Evolutionary conservation across 2,329 filamentous ascomycete species (phyloP).

Genomic region (Hysterium pulicare): DNA sequence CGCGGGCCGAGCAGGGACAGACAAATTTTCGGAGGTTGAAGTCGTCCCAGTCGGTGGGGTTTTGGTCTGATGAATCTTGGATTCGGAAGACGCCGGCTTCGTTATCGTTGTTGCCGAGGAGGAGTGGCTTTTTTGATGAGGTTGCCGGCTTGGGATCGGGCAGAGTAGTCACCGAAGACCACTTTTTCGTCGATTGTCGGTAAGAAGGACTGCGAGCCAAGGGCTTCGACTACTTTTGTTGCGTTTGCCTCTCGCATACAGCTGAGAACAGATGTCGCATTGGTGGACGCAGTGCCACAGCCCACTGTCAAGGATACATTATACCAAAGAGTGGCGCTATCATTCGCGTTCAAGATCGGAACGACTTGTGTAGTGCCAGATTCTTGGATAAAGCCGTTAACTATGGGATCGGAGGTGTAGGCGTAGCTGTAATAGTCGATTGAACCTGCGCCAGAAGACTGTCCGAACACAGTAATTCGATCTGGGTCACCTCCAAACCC

Average conservation of each 20-base stretch:
- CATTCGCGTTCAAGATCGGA: background rate
- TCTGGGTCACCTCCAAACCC: conserved; percentile 50
- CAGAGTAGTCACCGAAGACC: conserved; percentile 19
- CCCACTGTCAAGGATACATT: conserved; percentile 13
- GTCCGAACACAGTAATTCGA: conserved; percentile 48
- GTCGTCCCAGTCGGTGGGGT: background rate
- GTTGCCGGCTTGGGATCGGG: conserved; percentile 7
- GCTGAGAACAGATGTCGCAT: conserved; percentile 7
- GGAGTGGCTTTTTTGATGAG: conserved; percentile 16
- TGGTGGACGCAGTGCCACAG: conserved; percentile 8
- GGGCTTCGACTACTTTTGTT: conserved; percentile 15
- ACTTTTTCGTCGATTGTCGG: conserved; percentile 17
- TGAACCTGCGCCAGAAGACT: conserved; percentile 44
- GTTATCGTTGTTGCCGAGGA: conserved; percentile 18
- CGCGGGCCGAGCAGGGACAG: background rate
- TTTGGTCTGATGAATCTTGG: too few relatives aligned
- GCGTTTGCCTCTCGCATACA: conserved; percentile 19
- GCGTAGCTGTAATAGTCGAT: conserved; percentile 50
- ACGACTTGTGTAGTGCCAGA: conserved; percentile 16
- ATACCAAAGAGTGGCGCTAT: conserved; percentile 17
- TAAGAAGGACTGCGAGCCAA: conserved; percentile 15
- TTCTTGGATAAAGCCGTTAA: conserved; percentile 42
- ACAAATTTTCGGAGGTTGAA: background rate
- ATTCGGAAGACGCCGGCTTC: too few relatives aligned
- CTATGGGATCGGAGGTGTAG: conserved; percentile 46